Evolutionary conservation across 192 early-diverging fungal genomes (phyloP), one percentile per base, ranked within the genome.

Genomic region (Entomortierella beljakovae): DNA sequence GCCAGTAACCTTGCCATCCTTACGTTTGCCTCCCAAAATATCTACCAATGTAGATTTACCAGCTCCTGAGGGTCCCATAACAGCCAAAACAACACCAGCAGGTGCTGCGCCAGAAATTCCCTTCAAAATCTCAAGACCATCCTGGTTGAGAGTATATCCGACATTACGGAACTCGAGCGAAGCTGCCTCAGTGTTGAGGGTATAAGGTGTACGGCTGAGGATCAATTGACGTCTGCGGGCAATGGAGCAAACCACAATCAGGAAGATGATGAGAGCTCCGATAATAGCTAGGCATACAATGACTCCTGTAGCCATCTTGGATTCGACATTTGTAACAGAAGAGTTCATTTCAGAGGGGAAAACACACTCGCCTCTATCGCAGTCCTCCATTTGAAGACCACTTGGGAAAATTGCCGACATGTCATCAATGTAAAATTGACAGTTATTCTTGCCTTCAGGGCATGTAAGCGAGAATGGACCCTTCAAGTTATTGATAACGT

Each of bases 11-110:
- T 68, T 65, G 53, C 89, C 89, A 26, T 83, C 86, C 40, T 87
- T 82, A 37, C 87, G 82, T 50, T 92, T 92, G 3, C 90, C 91
- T 13, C 91, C 91, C 29, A 95, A 80, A 2, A 94, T 87, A 76
- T 95, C 93, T 25, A 98, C 84, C n/a, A 96, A 73, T 3, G 92
- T 95, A 9, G 94, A 91, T 83, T 96, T 98, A 38, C 96, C 97
- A 9, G 96, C 94, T 16, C 96, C 96, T 28, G 90, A 92, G 3
- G 94, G 94, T 0, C 96, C 97, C 89, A 98, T 97, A 20, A 99
- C 90, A 2, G 94, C 95, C 63, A 94, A 86, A 60, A 95, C 80
- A 35, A 93, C 88, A 31, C 92, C 94, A 6, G 93, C 85, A 29
- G 85, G 80, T 25, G 93, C 88, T 38, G 87, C 84, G 16, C 95